These are phyloP conservation scores for Fusarium liriodendri DNA, from an alignment of 2,329 filamentous ascomycete species.

Conservation along the genomic window DNA sequence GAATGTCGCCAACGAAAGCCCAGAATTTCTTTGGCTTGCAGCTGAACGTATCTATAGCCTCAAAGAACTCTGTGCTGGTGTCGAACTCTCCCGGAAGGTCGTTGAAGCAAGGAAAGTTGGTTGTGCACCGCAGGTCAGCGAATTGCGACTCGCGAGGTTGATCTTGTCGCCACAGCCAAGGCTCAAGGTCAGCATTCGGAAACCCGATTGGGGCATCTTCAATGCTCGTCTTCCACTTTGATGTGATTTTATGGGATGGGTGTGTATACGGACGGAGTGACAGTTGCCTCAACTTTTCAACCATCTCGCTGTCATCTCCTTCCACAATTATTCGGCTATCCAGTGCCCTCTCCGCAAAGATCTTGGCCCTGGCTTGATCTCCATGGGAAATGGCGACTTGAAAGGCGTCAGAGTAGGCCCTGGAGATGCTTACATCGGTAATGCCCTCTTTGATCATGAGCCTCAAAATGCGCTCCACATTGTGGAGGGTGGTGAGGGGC, in stretches of 20 bases:
- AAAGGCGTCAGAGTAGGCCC: neutral
- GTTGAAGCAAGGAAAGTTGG: constrained; percentile 9
- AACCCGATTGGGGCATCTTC: neutral
- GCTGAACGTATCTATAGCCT: neutral
- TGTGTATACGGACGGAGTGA: neutral
- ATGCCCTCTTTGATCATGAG: neutral
- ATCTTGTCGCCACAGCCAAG: constrained; percentile 12
- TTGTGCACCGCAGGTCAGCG: neutral
- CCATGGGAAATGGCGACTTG: neutral
- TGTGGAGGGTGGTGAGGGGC: neutral
- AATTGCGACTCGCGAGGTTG: neutral
- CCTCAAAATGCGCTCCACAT: neutral
- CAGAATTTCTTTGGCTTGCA: constrained; percentile 18
- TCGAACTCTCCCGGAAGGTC: neutral
- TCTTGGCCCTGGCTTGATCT: constrained; percentile 14
- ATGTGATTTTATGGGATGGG: neutral
- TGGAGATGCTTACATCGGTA: neutral
- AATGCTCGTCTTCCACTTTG: neutral
- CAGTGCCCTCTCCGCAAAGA: constrained; percentile 5
- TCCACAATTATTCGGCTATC: neutral
- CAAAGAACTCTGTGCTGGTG: neutral
- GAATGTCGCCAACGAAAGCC: constrained; percentile 29
- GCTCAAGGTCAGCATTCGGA: neutral
- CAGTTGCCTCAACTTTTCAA: neutral
- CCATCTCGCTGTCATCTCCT: neutral